phyloP scores from a whole-genome alignment of 345 rosid genomes.

The Syzygium oleosum region DNA sequence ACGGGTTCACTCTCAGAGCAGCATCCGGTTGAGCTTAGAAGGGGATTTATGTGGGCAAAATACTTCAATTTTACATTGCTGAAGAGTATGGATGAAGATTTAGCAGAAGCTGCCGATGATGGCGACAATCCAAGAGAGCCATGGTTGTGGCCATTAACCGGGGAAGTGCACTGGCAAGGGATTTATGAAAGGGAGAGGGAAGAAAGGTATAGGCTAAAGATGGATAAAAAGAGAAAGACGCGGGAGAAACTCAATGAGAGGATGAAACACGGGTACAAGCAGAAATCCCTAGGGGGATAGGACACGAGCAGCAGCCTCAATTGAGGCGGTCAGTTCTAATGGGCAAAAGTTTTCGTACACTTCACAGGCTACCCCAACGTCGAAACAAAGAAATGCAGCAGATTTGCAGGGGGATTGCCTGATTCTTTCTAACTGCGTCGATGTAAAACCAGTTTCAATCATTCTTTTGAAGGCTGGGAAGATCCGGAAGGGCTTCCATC shows the following conservation, averaged over 20 bases:
- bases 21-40: slow-evolving; percentile 56
- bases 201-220: slow-evolving; percentile 77
- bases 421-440: not conserved
- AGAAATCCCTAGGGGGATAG: slow-evolving; percentile 61
- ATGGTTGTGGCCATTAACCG: slow-evolving; percentile 94
- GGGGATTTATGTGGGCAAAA: slow-evolving; percentile 65
- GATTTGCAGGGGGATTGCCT: not conserved
- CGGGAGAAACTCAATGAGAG: slow-evolving; percentile 65
- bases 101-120: slow-evolving; percentile 99
- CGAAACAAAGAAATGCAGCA: not conserved
- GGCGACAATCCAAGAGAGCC: slow-evolving; percentile 54
- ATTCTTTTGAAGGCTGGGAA: not conserved
- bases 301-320: not conserved
- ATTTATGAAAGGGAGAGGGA: slow-evolving; percentile 92
- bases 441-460: not conserved
- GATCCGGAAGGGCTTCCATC: not conserved
- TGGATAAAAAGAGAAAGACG: slow-evolving; percentile 92
- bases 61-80: slow-evolving; percentile 67
- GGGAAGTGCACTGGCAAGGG: slow-evolving; percentile 99
- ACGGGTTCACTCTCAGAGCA: slow-evolving; percentile 69
- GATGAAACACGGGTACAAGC: slow-evolving; percentile 60
- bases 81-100: slow-evolving; percentile 95
- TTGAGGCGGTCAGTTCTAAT: not conserved
- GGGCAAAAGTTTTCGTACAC: not conserved
- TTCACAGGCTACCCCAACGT: not conserved